phyloP scores from a whole-genome alignment of 129 eudicot species.

The Cynara cardunculus region DNA sequence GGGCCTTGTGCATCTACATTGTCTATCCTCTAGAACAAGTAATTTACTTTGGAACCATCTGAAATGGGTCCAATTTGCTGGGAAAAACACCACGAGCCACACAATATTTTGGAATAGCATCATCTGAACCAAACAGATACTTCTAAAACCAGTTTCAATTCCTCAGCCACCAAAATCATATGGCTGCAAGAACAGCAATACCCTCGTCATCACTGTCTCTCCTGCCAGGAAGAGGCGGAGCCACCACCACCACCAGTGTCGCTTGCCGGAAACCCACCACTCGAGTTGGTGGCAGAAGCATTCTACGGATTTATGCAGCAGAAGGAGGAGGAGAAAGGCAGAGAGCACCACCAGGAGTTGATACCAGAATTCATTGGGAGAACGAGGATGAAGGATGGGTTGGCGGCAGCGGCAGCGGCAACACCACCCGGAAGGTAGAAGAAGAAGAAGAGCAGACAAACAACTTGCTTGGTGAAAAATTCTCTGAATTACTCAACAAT shows the following conservation, averaged over 20 bases:
- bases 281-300: neutral
- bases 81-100: conserved; percentile 18
- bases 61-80: conserved; percentile 24
- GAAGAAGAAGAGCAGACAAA: conserved; percentile 42
- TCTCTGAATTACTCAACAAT: conserved; percentile 69
- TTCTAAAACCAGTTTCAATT: conserved; percentile 5
- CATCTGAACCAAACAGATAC: conserved; percentile 24
- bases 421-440: neutral
- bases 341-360: conserved; percentile 68
- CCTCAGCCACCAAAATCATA: conserved; percentile 22
- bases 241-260: conserved; percentile 17
- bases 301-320: conserved; percentile 26
- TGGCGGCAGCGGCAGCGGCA: conserved; percentile 44
- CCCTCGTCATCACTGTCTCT: conserved; percentile 42
- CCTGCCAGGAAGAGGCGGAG: conserved; percentile 28
- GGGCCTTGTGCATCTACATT: neutral
- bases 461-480: conserved; percentile 54
- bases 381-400: conserved; percentile 93
- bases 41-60: neutral
- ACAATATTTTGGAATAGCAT: conserved; percentile 15
- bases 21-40: neutral
- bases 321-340: conserved; percentile 22
- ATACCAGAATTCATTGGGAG: conserved; percentile 94
- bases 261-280: conserved; percentile 12
- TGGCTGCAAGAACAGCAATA: conserved; percentile 58